These are phyloP conservation scores for Salvia miltiorrhiza DNA, from an alignment of 257 asterid genomes.

Conservation along the genomic window DNA sequence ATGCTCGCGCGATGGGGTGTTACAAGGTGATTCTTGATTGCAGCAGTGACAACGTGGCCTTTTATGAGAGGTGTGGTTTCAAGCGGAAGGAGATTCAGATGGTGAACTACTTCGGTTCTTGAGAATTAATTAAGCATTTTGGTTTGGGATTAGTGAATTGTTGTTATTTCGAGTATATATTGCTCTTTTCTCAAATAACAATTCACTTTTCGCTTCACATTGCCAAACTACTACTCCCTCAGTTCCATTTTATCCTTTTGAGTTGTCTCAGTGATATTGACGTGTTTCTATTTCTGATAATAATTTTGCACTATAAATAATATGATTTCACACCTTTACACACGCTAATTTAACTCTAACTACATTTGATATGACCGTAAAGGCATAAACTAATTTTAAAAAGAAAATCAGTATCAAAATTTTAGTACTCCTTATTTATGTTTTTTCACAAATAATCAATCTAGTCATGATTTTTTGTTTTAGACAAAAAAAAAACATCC, in stretches of 20 bases:
- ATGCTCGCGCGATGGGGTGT: constrained; percentile 70
- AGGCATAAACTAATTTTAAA: neutral
- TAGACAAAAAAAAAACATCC: neutral
- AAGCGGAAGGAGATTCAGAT: constrained; percentile 66
- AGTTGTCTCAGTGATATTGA: too few relatives aligned
- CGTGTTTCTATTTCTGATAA: too few relatives aligned
- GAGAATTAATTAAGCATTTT: neutral
- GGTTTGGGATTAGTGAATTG: neutral
- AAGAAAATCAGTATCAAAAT: neutral
- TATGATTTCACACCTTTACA: too few relatives aligned
- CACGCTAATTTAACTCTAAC: too few relatives aligned
- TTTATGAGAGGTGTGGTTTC: constrained; percentile 89
- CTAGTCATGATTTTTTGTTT: too few relatives aligned
- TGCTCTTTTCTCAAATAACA: too few relatives aligned
- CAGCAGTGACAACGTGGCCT: constrained; percentile 46
- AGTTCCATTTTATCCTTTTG: too few relatives aligned
- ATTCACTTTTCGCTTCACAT: too few relatives aligned
- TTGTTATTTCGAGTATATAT: neutral
- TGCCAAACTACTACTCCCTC: too few relatives aligned
- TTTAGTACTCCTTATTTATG: too few relatives aligned
- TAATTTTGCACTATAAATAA: too few relatives aligned
- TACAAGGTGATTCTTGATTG: constrained; percentile 92
- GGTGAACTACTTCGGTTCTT: constrained; percentile 54
- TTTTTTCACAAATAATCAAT: neutral
- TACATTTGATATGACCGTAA: neutral